Evolutionary conservation across 805 yeast species (phyloP), one percentile per base, ranked within the genome.

Genomic region (Vanderwaltozyma yarrowii): DNA sequence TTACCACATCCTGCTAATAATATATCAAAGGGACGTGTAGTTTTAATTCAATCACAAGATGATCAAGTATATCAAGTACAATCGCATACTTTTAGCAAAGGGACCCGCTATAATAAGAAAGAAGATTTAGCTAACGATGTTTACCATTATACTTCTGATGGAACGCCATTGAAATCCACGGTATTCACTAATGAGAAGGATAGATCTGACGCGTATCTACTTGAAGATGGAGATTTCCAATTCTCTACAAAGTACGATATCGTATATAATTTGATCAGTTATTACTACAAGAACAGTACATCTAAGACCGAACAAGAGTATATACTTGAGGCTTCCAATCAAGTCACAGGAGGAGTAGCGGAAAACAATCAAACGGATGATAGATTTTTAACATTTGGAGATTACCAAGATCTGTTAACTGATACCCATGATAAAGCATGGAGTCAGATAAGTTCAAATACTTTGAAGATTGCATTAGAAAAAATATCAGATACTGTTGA

Each of bases 401-500:
- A 49, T 42, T 54, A 44, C 14, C 61, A 56, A 16, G 62, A 58
- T 16, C 50, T 58, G 47, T 45, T 65, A 6, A 43, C 56, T 7
- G 51, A 54, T 6, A 30, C 51, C 1, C 57, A 61, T 4, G 54
- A 59, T 33, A 13, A 24, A 3, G 40, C 49, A 20, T 58, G 61
- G 61, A 30, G 39, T 1, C 20, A 39, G 12, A 37, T 58, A 2
- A 41, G 55, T 1, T 5, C 37, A 5, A 42, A 41, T 3, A 11
- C 46, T 6, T 43, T 66, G 18, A 41, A 45, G 14, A 21, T 23
- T 0, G 44, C 59, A 4, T 43, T 76, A 23, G 39, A 38, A 0
- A 38, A 44, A n/a, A 60, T 71, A 7, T 58, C 69, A 33, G 74
- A 70, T 23, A 41, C 47, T 2, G 55, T 67, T 3, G 59, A 52